Evolutionary conservation across 1,284 basidiomycete genomes (phyloP).

Genomic region (Ganoderma meredithae): DNA sequence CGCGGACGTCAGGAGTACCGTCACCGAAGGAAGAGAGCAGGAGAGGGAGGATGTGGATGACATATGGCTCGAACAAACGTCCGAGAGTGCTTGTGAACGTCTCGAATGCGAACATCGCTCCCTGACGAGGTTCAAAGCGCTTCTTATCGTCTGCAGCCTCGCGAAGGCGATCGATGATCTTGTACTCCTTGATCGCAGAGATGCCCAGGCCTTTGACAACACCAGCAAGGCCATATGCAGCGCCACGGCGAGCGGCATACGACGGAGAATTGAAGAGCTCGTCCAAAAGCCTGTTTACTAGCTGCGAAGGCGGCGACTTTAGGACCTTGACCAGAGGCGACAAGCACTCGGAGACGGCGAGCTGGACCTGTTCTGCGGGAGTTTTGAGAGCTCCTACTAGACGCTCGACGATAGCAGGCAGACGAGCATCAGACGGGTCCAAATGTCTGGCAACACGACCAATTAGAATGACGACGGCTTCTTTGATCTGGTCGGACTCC

Average conservation of each 20-base stretch:
- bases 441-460: conserved; percentile 94
- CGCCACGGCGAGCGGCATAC: conserved; percentile 93
- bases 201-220: conserved; percentile 92
- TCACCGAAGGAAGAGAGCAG: conserved; percentile 94
- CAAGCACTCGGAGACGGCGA: conserved; percentile 95
- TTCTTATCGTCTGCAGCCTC: conserved; percentile 92
- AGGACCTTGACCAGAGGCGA: conserved; percentile 87
- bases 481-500: conserved; percentile 88
- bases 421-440: conserved; percentile 75
- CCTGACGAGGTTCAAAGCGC: conserved; percentile 87
- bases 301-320: conserved; percentile 64
- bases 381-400: conserved; percentile 93
- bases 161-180: conserved; percentile 79
- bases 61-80: conserved; percentile 94
- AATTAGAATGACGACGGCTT: conserved; percentile 94
- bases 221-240: conserved; percentile 96
- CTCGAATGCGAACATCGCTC: conserved; percentile 96
- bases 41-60: conserved; percentile 87
- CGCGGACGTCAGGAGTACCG: conserved; percentile 87
- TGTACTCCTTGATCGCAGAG: conserved; percentile 84
- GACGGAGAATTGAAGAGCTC: conserved; percentile 83
- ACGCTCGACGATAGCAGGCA: conserved; percentile 89
- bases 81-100: conserved; percentile 88
- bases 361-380: conserved; percentile 96
- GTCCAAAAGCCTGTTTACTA: conserved; percentile 82